Percentiles rank a stretch among this genome's conserved stretches.
phyloP scores from a whole-genome alignment of 140 eudicot genomes.

The Cichorium intybus region DNA sequence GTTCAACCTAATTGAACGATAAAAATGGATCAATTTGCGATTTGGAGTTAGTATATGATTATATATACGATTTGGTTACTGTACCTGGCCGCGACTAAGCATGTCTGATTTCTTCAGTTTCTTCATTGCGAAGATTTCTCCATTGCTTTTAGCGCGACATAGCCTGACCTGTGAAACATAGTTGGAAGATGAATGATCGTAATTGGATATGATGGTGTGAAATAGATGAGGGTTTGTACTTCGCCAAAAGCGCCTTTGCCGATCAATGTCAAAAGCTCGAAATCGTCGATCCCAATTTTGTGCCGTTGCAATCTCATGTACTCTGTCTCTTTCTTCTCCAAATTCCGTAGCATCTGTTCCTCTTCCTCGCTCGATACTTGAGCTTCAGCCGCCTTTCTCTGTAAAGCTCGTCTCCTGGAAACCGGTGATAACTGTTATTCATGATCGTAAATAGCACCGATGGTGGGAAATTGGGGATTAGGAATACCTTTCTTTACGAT shows the following conservation, averaged over 20 bases:
- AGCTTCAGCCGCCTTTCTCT: constrained; percentile 75
- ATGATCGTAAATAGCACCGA: constrained; percentile 2
- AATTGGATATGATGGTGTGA: not conserved
- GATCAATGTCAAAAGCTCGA: constrained; percentile 80
- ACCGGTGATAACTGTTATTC: constrained; percentile 6
- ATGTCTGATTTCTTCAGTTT: constrained; percentile 87
- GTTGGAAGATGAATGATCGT: constrained; percentile 5
- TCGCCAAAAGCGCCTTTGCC: constrained; percentile 98
- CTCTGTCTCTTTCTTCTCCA: constrained; percentile 87
- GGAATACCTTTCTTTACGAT: constrained; percentile 76
- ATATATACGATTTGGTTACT: not conserved
- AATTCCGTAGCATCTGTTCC: constrained; percentile 71
- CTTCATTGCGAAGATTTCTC: constrained; percentile 87
- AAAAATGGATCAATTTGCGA: not conserved
- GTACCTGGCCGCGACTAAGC: constrained; percentile 98
- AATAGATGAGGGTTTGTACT: constrained; percentile 35
- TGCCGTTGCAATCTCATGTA: constrained; percentile 95
- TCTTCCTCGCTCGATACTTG: constrained; percentile 77
- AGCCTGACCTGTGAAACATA: constrained; percentile 66
- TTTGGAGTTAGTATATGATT: not conserved
- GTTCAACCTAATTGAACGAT: constrained; percentile 61
- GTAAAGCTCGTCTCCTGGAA: constrained; percentile 69
- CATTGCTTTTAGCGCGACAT: constrained; percentile 79
- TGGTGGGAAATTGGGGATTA: not conserved
- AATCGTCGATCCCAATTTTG: constrained; percentile 89